Evolutionary conservation across 345 rosid species (phyloP).

Genomic region (Ailanthus altissimus): DNA sequence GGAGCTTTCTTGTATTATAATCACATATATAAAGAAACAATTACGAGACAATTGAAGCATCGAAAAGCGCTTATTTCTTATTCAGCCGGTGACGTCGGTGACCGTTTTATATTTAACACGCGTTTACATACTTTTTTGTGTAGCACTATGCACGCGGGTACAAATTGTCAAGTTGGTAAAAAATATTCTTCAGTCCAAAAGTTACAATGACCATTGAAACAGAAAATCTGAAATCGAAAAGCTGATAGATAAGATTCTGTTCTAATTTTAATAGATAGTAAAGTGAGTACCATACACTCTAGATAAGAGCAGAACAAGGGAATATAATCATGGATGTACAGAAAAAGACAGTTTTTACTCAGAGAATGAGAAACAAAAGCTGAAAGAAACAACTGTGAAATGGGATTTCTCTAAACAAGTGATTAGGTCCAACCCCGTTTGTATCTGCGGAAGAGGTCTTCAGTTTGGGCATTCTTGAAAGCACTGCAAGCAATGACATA

Average conservation of each 20-base stretch:
- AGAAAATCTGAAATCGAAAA: constrained; percentile 29
- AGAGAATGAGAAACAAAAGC: not conserved
- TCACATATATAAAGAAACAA: not conserved
- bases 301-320: constrained; percentile 13
- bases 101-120: not conserved
- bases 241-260: constrained; percentile 28
- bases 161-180: constrained; percentile 1
- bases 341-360: constrained; percentile 6
- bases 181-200: constrained; percentile 9
- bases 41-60: not conserved
- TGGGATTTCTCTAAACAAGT: constrained; percentile 20
- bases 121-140: not conserved
- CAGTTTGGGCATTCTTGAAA: constrained; percentile 82
- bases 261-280: constrained; percentile 10
- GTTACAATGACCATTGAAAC: not conserved
- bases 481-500: constrained; percentile 86
- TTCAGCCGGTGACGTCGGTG: constrained; percentile 24
- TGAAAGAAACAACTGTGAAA: not conserved
- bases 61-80: not conserved
- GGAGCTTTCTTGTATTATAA: not conserved
- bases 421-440: constrained; percentile 63
- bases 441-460: constrained; percentile 68
- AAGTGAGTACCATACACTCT: constrained; percentile 5
- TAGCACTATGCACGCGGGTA: not conserved
- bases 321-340: constrained; percentile 31